Evolutionary conservation across 1,284 basidiomycete species (phyloP).

Genomic region (Cutaneotrichosporon curvatum): DNA sequence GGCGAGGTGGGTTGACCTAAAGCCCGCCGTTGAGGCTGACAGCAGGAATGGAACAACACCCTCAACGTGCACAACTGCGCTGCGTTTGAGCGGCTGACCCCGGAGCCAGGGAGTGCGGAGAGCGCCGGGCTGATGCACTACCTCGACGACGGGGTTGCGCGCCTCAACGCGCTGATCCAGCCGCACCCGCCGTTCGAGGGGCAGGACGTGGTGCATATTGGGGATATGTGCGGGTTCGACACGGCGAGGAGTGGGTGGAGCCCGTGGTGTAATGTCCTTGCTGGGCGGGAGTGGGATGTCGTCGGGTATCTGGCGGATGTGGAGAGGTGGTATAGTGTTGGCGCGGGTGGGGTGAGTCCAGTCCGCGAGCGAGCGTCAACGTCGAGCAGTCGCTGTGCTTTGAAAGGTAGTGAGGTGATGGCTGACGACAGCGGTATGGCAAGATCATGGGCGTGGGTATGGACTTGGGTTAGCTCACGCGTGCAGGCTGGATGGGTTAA

Average conservation of each 20-base stretch:
- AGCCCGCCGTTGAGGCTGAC: neutral
- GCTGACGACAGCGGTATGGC: conserved; percentile 27
- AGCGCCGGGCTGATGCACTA: conserved; percentile 44
- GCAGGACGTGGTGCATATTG: conserved; percentile 57
- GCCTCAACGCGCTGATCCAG: conserved; percentile 47
- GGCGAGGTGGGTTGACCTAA: conserved; percentile 14
- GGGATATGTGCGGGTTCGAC: conserved; percentile 71
- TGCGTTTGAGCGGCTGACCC: conserved; percentile 47
- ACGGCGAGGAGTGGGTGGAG: conserved; percentile 49
- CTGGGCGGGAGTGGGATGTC: conserved; percentile 53
- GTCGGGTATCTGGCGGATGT: conserved; percentile 68
- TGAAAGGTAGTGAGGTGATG: no score
- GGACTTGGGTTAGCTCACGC: neutral
- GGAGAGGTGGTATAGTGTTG: conserved; percentile 63
- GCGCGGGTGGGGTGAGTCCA: conserved; percentile 54
- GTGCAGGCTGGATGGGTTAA: conserved; percentile 64
- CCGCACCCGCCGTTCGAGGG: conserved; percentile 58
- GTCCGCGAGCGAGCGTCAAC: neutral
- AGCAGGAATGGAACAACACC: conserved; percentile 58
- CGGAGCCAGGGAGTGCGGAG: neutral
- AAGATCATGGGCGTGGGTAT: conserved; percentile 19
- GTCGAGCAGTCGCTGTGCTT: no score
- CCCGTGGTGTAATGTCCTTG: conserved; percentile 65
- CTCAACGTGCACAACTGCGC: conserved; percentile 64
- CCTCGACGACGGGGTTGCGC: neutral